Percentiles rank a stretch among this genome's conserved stretches.
Evolutionary conservation across 805 yeast species (phyloP).

Genomic region (Cyberlindnera samutprakarnensis): DNA sequence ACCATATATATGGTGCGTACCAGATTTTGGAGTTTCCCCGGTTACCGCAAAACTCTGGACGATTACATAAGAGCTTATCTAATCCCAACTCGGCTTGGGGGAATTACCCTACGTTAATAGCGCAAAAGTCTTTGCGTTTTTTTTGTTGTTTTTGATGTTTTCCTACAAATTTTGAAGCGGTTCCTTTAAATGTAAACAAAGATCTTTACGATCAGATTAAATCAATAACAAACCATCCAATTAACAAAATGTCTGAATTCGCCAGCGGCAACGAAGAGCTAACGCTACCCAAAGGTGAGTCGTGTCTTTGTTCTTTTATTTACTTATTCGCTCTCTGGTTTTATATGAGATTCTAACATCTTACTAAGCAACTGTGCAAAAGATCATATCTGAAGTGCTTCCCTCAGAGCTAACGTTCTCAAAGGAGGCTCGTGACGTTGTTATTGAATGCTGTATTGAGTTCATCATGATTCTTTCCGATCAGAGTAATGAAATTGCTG

Average conservation of each 20-base stretch:
- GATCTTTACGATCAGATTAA: not conserved
- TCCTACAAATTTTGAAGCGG: not conserved
- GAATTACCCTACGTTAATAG: too few species aligned
- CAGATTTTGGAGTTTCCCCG: too few species aligned
- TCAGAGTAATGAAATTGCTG: conserved; percentile 93
- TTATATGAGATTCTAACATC: conserved; percentile 1
- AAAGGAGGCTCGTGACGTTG: conserved; percentile 89
- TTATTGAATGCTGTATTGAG: conserved; percentile 93
- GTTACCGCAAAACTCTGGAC: too few species aligned
- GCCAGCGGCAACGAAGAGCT: conserved; percentile 29
- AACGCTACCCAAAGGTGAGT: conserved; percentile 35
- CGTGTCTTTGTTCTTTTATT: too few species aligned
- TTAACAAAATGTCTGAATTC: conserved; percentile 15
- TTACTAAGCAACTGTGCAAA: conserved; percentile 86
- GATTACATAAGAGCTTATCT: too few species aligned
- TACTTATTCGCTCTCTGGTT: too few species aligned
- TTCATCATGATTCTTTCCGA: conserved; percentile 92
- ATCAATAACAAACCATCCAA: not conserved
- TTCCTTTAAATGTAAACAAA: conserved; percentile 3
- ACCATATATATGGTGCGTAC: too few species aligned
- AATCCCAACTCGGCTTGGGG: too few species aligned
- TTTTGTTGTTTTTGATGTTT: not conserved
- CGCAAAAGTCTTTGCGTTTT: too few species aligned
- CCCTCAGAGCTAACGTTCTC: conserved; percentile 85
- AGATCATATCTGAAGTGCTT: conserved; percentile 82